phyloP scores from a whole-genome alignment of 164 flowering plant species.

The Macadamia integrifolia region DNA sequence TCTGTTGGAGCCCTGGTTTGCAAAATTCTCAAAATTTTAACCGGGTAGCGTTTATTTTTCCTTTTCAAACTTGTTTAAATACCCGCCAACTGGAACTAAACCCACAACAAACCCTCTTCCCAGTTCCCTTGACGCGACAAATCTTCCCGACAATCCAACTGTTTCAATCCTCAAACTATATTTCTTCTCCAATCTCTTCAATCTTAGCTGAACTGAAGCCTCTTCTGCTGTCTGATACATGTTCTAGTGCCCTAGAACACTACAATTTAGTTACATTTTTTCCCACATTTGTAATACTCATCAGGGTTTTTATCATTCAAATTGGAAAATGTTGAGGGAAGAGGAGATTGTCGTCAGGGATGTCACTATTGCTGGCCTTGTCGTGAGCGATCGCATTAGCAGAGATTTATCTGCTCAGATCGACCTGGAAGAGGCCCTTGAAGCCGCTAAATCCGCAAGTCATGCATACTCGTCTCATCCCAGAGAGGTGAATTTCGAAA shows the following conservation, averaged over 20 bases:
- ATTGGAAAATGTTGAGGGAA: conserved; percentile 54
- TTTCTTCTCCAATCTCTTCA: background rate
- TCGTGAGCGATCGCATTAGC: conserved; percentile 68
- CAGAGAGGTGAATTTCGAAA: conserved; percentile 52
- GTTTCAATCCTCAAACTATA: background rate
- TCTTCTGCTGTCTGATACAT: background rate
- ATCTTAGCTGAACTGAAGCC: background rate
- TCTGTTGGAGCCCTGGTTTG: no score
- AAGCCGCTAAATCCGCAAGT: conserved; percentile 61
- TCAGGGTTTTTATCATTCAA: conserved; percentile 5
- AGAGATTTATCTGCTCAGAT: conserved; percentile 63
- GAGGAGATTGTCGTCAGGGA: conserved; percentile 77
- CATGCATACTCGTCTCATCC: conserved; percentile 93
- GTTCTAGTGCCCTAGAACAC: background rate
- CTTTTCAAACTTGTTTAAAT: conserved; percentile 11
- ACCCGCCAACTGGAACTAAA: conserved; percentile 13
- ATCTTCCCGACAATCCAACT: background rate
- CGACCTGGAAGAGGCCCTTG: conserved; percentile 89
- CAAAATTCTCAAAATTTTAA: no score
- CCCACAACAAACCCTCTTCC: conserved; percentile 4
- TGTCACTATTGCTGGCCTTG: conserved; percentile 73
- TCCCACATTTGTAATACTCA: background rate
- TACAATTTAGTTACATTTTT: background rate
- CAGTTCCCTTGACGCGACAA: background rate
- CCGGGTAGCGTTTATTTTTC: conserved; percentile 9